phyloP scores from a whole-genome alignment of 768 basidiomycete genomes.

The Tricholoma matsutake region DNA sequence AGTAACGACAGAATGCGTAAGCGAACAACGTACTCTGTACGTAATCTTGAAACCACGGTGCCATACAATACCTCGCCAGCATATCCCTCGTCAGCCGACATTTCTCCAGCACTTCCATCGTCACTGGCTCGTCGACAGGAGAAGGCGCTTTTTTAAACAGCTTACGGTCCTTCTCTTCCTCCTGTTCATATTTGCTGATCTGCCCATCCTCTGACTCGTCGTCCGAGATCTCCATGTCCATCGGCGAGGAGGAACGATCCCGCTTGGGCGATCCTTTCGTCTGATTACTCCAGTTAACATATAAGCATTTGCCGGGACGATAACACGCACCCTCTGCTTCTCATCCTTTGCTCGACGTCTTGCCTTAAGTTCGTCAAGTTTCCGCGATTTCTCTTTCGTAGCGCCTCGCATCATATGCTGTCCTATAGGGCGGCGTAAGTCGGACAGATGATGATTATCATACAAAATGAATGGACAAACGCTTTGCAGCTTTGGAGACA shows the following conservation, averaged over 20 bases:
- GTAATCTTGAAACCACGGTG: conserved; percentile 86
- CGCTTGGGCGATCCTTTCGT: conserved; percentile 57
- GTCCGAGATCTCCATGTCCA: conserved; percentile 84
- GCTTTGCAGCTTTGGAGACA: conserved; percentile 73
- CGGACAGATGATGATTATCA: conserved; percentile 1
- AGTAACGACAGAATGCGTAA: conserved; percentile 5
- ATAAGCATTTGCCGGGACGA: background rate
- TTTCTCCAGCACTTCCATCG: conserved; percentile 54
- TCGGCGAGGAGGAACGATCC: conserved; percentile 75
- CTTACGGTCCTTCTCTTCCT: conserved; percentile 62
- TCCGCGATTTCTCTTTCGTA: conserved; percentile 76
- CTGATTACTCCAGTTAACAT: conserved; percentile 25
- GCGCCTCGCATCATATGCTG: conserved; percentile 71
- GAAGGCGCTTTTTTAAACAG: conserved; percentile 42
- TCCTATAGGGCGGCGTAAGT: conserved; percentile 39
- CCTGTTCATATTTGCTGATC: conserved; percentile 69
- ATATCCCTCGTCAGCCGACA: conserved; percentile 66
- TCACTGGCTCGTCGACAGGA: conserved; percentile 48
- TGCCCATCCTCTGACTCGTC: conserved; percentile 85
- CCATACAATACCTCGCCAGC: conserved; percentile 67
- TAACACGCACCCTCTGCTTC: conserved; percentile 65
- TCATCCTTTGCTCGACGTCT: conserved; percentile 87
- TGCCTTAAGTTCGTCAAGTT: conserved; percentile 83
- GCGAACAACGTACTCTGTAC: conserved; percentile 54
- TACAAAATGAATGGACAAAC: conserved; percentile 38